Percentiles rank a stretch among this genome's conserved stretches.
These are phyloP conservation scores for Solanum chilense DNA, from an alignment of 257 asterid species.

Conservation along the genomic window DNA sequence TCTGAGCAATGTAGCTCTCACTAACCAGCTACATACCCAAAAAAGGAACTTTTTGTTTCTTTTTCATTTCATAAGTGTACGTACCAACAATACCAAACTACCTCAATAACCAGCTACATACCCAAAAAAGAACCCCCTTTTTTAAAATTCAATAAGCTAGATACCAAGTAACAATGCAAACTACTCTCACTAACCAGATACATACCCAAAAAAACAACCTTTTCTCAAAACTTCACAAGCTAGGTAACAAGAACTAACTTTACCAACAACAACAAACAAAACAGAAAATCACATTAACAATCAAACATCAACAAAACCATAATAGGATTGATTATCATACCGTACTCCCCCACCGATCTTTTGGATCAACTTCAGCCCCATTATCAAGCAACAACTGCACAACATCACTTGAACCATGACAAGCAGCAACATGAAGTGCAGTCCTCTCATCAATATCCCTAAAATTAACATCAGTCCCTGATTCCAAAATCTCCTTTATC, in stretches of 20 bases:
- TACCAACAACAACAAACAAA: not conserved
- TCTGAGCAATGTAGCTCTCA: not conserved
- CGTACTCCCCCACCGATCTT: constrained; percentile 99
- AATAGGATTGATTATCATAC: not conserved
- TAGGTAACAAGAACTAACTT: not conserved
- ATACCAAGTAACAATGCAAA: not conserved
- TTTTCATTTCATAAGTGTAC: not conserved
- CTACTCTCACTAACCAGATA: not conserved
- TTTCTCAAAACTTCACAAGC: not conserved
- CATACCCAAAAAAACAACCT: not conserved
- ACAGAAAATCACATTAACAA: not conserved
- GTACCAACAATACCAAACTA: not conserved
- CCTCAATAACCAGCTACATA: not conserved
- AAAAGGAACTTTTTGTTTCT: not conserved
- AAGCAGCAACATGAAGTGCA: constrained; percentile 84
- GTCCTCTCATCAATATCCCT: constrained; percentile 81
- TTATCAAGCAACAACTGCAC: constrained; percentile 46
- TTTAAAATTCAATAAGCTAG: not conserved
- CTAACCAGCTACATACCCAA: not conserved
- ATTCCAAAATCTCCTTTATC: constrained; percentile 54
- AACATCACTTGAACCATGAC: constrained; percentile 77
- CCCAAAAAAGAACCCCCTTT: not conserved
- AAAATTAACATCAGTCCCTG: constrained; percentile 71
- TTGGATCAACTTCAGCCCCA: constrained; percentile 49
- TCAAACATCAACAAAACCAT: not conserved